A percentile compares a stretch with the other conserved stretches of the same genome.
phyloP scores from a whole-genome alignment of 2,329 filamentous ascomycete genomes.

The Trichoderma koningiopsis region DNA sequence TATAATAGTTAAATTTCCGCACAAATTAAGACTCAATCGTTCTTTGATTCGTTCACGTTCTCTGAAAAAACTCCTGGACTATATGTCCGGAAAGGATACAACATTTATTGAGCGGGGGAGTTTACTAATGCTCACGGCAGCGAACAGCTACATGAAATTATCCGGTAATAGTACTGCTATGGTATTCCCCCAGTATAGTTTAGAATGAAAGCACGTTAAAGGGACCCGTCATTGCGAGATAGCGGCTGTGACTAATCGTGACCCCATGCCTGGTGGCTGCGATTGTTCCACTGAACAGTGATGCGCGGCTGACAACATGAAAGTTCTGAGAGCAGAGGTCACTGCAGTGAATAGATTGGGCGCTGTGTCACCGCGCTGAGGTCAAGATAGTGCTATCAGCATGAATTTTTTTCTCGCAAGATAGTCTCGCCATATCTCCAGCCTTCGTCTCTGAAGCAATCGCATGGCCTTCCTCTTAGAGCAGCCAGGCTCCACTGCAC shows the following conservation, averaged over 20 bases:
- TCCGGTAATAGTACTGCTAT: background rate
- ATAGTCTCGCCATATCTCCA: background rate
- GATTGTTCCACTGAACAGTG: background rate
- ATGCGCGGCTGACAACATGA: background rate
- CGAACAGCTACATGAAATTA: background rate
- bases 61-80: background rate
- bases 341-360: background rate
- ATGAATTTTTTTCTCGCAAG: background rate
- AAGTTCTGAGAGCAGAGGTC: background rate
- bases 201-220: conserved; percentile 14
- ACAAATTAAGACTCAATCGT: too few relatives aligned
- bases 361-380: background rate
- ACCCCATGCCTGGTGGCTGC: background rate
- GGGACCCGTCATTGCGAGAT: conserved; percentile 22
- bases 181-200: background rate
- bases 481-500: background rate
- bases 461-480: background rate
- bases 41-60: background rate
- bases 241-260: background rate
- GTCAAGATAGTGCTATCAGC: background rate
- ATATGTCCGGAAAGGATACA: background rate
- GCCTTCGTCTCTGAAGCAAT: background rate
- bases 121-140: background rate
- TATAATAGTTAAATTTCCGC: background rate
- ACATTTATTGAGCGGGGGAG: background rate